phyloP scores from a whole-genome alignment of 1,284 basidiomycete species.

The Golubevia pallescens region DNA sequence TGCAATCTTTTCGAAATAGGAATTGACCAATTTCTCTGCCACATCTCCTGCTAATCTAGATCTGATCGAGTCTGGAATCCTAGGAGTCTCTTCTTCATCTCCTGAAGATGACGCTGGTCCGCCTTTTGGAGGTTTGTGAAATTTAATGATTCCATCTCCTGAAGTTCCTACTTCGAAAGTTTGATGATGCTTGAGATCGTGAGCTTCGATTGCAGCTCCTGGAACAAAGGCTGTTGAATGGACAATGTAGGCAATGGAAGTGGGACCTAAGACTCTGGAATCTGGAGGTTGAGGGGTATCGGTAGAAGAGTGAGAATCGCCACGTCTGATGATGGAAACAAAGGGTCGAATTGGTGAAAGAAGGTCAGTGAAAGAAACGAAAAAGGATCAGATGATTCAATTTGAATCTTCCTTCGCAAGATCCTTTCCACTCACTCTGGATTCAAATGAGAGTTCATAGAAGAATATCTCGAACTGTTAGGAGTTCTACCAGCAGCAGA shows the following conservation, averaged over 20 bases:
- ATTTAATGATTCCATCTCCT: conserved; percentile 85
- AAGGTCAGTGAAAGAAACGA: not conserved
- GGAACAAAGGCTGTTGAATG: conserved; percentile 86
- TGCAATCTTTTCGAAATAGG: conserved; percentile 83
- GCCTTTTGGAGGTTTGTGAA: conserved; percentile 70
- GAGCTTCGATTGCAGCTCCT: conserved; percentile 79
- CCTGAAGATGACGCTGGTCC: not conserved
- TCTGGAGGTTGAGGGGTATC: conserved; percentile 37
- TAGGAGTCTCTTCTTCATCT: not conserved
- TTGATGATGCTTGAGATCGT: conserved; percentile 72
- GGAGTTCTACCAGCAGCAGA: not conserved
- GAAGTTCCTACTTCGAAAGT: conserved; percentile 69
- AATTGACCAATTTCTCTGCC: conserved; percentile 79
- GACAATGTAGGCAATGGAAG: conserved; percentile 81
- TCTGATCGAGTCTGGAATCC: conserved; percentile 13
- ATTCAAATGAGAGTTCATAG: not conserved
- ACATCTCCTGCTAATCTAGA: conserved; percentile 47
- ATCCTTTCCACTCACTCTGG: not conserved
- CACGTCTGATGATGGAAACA: conserved; percentile 68
- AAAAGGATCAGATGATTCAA: not conserved
- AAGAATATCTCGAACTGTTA: not conserved
- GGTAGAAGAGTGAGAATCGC: conserved; percentile 13
- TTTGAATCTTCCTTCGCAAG: not conserved
- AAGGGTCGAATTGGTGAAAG: too few species aligned
- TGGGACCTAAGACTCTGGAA: conserved; percentile 71